Evolutionary conservation across 345 rosid species (phyloP).

Genomic region (Aquilaria sinensis): DNA sequence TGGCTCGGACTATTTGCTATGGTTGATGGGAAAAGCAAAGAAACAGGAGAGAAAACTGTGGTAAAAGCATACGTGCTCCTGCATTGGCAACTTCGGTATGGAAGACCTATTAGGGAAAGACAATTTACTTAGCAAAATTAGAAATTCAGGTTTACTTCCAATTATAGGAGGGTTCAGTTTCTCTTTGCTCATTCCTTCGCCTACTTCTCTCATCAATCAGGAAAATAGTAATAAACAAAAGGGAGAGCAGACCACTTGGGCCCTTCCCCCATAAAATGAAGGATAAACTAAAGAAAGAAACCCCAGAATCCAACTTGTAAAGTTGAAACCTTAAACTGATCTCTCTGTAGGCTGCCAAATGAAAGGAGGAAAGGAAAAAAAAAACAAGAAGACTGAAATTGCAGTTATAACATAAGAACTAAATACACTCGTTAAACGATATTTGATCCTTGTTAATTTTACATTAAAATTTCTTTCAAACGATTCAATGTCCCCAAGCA

Average conservation of each 20-base stretch:
- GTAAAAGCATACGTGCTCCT: neutral
- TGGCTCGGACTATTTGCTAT: slow-evolving; percentile 3
- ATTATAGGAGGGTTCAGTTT: neutral
- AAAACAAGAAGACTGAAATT: neutral
- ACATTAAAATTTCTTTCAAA: too few species aligned
- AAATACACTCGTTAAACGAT: too few species aligned
- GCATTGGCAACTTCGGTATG: neutral
- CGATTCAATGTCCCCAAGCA: too few species aligned
- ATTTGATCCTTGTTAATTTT: too few species aligned
- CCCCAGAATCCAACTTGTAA: neutral
- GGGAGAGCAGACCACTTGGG: slow-evolving; percentile 1
- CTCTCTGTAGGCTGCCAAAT: neutral
- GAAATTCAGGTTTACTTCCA: slow-evolving; percentile 8
- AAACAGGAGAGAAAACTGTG: neutral
- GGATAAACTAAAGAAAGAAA: neutral
- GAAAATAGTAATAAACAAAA: slow-evolving; percentile 5
- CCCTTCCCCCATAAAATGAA: slow-evolving; percentile 15
- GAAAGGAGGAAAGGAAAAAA: neutral
- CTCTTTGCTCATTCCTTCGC: neutral
- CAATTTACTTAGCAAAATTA: neutral
- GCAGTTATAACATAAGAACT: neutral
- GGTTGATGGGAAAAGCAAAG: slow-evolving; percentile 20
- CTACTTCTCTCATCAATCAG: neutral
- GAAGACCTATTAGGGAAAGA: slow-evolving; percentile 1
- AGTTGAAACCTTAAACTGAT: neutral